phyloP scores from a whole-genome alignment of 495 filamentous ascomycete genomes.

The Podospora pseudoanserina region DNA sequence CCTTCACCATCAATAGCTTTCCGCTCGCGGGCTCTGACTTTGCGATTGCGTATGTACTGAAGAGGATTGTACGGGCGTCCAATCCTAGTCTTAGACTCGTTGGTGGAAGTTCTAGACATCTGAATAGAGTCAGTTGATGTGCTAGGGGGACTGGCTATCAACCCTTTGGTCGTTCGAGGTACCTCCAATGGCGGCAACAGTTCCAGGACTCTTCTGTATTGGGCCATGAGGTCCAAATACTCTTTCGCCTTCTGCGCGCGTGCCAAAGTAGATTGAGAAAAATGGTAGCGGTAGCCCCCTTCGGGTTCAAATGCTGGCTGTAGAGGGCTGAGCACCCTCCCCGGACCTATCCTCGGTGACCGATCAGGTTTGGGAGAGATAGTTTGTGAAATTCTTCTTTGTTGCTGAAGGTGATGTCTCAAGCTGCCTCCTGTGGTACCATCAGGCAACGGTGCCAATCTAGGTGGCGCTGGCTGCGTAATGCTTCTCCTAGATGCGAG shows the following conservation, averaged over 20 bases:
- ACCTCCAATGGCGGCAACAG: constrained; percentile 68
- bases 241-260: constrained; percentile 74
- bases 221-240: constrained; percentile 72
- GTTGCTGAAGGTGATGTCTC: constrained; percentile 62
- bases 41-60: constrained; percentile 81
- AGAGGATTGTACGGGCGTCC: constrained; percentile 78
- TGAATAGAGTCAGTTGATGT: constrained; percentile 31
- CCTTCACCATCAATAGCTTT: constrained; percentile 64
- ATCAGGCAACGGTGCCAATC: constrained; percentile 42
- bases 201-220: constrained; percentile 74
- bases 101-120: constrained; percentile 13
- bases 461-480: constrained; percentile 49
- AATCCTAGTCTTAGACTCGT: constrained; percentile 27
- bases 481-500: constrained; percentile 54
- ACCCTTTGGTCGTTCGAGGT: constrained; percentile 22
- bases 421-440: constrained; percentile 51
- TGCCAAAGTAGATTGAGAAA: constrained; percentile 72
- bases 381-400: constrained; percentile 55
- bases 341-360: constrained; percentile 34
- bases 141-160: constrained; percentile 28
- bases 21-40: constrained; percentile 69
- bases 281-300: constrained; percentile 52
- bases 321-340: constrained; percentile 39
- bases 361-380: constrained; percentile 54
- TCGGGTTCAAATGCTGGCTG: constrained; percentile 43